A percentile compares a stretch with the other conserved stretches of the same genome.
These are phyloP conservation scores for Paraglomus occultum DNA, from an alignment of 192 early-diverging fungal species.

Conservation along the genomic window DNA sequence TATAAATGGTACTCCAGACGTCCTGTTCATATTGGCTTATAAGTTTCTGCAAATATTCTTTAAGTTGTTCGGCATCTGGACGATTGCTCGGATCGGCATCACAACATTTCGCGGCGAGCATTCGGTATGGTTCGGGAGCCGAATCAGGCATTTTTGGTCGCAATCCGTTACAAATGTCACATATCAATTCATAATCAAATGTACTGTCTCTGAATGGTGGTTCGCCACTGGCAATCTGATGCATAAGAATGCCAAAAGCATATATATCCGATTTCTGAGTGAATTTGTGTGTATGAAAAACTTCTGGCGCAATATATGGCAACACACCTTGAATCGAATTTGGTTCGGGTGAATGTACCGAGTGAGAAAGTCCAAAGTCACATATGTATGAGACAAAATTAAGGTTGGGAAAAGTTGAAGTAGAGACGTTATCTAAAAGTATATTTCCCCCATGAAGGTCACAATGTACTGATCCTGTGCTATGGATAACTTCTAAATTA, in stretches of 20 bases:
- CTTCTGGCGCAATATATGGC: conserved; percentile 17
- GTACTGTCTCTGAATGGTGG: not conserved
- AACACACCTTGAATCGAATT: conserved; percentile 7
- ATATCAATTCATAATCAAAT: not conserved
- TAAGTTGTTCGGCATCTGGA: not conserved
- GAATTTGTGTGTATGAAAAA: not conserved
- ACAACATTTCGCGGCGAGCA: not conserved
- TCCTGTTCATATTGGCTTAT: no score
- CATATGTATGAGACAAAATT: not conserved
- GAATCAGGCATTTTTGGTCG: not conserved
- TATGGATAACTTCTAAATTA: not conserved
- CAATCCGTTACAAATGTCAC: conserved; percentile 3
- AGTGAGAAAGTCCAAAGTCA: not conserved
- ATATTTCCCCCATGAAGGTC: conserved; percentile 16
- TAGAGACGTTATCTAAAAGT: no score
- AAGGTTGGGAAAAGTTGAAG: no score
- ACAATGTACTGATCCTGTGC: not conserved
- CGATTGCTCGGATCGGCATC: not conserved
- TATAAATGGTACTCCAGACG: no score
- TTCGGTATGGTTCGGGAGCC: not conserved
- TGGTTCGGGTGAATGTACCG: no score
- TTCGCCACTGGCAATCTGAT: conserved; percentile 2
- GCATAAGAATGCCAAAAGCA: conserved; percentile 5
- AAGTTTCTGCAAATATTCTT: no score
- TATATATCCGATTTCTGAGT: conserved; percentile 7